phyloP scores from a whole-genome alignment of 1,284 basidiomycete genomes.

The Porogramme epimiltina region DNA sequence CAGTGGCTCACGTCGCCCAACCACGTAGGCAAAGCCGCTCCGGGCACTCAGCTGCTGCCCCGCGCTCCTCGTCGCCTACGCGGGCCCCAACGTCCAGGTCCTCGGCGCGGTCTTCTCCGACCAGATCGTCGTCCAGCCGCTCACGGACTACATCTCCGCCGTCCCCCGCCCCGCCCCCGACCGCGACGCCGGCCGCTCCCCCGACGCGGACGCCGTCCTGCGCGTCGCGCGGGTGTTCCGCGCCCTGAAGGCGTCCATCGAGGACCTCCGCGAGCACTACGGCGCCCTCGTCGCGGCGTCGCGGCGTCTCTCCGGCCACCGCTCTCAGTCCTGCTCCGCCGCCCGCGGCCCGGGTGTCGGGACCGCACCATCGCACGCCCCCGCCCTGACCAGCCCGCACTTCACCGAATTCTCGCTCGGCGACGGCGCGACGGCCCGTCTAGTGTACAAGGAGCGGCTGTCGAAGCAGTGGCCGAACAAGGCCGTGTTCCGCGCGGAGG shows the following conservation, averaged over 20 bases:
- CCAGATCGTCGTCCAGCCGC: constrained; percentile 6
- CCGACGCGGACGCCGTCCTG: background rate
- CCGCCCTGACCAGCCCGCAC: constrained; percentile 14
- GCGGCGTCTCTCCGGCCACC: background rate
- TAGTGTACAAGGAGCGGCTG: background rate
- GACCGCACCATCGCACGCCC: no score
- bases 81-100: constrained; percentile 14
- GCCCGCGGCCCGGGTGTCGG: background rate
- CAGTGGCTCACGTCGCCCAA: background rate
- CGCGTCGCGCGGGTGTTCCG: constrained; percentile 11
- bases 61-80: constrained; percentile 7
- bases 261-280: constrained; percentile 8
- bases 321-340: background rate
- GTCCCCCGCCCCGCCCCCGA: background rate
- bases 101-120: constrained; percentile 18
- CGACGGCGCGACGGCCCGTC: background rate
- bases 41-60: constrained; percentile 14
- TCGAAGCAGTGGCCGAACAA: background rate
- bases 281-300: background rate
- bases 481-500: background rate
- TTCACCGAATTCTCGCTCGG: constrained; percentile 2
- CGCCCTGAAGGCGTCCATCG: background rate
- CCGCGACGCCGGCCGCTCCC: background rate
- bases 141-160: constrained; percentile 11
- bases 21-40: constrained; percentile 1